Percentiles rank a stretch among this genome's conserved stretches.
Evolutionary conservation across 2,329 filamentous ascomycete genomes (phyloP).

Genomic region (Phaeosphaeriaceae sp.): DNA sequence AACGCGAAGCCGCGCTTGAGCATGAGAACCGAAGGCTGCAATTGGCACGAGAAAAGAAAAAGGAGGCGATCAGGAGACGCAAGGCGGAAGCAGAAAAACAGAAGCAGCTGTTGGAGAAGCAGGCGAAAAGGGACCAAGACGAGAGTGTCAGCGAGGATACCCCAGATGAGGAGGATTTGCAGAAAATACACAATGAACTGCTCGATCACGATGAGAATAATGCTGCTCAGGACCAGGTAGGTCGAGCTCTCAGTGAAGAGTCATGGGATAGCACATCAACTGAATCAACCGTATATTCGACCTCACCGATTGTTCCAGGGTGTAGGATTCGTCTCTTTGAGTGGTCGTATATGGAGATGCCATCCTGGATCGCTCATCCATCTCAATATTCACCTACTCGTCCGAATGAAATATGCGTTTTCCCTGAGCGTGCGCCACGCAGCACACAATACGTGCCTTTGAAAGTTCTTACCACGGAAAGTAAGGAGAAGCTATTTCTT

Average conservation of each 20-base stretch:
- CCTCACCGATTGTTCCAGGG: slow-evolving; percentile 10
- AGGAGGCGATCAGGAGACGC: slow-evolving; percentile 7
- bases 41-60: slow-evolving; percentile 14
- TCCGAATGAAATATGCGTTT: background rate
- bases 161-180: slow-evolving; percentile 7
- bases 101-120: slow-evolving; percentile 13
- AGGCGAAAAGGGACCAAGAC: slow-evolving; percentile 10
- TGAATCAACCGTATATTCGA: slow-evolving; percentile 7
- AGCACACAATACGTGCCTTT: slow-evolving; percentile 31
- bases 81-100: slow-evolving; percentile 10
- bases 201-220: slow-evolving; percentile 2
- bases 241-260: slow-evolving; percentile 25
- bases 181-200: slow-evolving; percentile 3
- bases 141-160: slow-evolving; percentile 26
- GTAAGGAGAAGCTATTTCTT: slow-evolving; percentile 29
- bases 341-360: slow-evolving; percentile 29
- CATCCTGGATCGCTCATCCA: slow-evolving; percentile 3
- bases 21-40: slow-evolving; percentile 12
- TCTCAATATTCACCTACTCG: background rate
- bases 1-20: slow-evolving; percentile 17
- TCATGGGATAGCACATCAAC: slow-evolving; percentile 28
- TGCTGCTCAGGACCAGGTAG: slow-evolving; percentile 1
- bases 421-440: slow-evolving; percentile 12
- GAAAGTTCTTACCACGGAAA: slow-evolving; percentile 29
- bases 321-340: slow-evolving; percentile 34